Evolutionary conservation across 176 grass and related monocot species (phyloP), one percentile per base, ranked within the genome.

Genomic region (Pontederia crassipes): DNA sequence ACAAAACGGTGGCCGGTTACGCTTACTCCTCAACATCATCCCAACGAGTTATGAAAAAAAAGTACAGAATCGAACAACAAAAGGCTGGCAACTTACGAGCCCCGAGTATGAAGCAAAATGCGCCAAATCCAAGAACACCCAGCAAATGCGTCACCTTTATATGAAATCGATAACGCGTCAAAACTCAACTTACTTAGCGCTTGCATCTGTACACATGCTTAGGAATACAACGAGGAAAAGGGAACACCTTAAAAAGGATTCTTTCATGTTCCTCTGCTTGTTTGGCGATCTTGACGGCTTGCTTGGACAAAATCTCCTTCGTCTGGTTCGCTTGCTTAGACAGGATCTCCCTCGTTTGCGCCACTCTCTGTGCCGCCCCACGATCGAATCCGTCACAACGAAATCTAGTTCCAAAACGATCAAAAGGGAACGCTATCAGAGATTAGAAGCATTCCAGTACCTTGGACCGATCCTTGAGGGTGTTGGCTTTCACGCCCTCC

Each of bases 41-140:
- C 2, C 32, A 3, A 40, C 6, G 32, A 40, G 6, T 40, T 7
- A 35, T 24, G 66, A 70, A 46, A 61, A 45, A 20, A 48, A 69
- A 13, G 11, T 69, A 49, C 64, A 60, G 52, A 57, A 35, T 54
- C 27, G 32, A 47, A 62, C 15, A 11, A 68, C 13, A 26, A 54
- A 12, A n/a, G 26, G 59, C 62, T 64, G 35, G 54, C 60, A 66
- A 59, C 92, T 89, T 91, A 97, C 92, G 83, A 56, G 92, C 87
- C 71, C 92, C 92, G 81, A 97, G n/a, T 58, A 91, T 72, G 74
- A 82, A 97, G 82, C 87, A 97, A 79, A 97, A 91, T 68, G 87
- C 85, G 69, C 92, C 92, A 80, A 97, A 97, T 75, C 84, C 81
- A 77, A 85, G 83, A 65, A 97, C 92, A 63, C 92, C 92, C 56